Conservation (phyloP, 495 filamentous ascomycete genomes). For the Rostrohypoxylon terebratum region DNA sequence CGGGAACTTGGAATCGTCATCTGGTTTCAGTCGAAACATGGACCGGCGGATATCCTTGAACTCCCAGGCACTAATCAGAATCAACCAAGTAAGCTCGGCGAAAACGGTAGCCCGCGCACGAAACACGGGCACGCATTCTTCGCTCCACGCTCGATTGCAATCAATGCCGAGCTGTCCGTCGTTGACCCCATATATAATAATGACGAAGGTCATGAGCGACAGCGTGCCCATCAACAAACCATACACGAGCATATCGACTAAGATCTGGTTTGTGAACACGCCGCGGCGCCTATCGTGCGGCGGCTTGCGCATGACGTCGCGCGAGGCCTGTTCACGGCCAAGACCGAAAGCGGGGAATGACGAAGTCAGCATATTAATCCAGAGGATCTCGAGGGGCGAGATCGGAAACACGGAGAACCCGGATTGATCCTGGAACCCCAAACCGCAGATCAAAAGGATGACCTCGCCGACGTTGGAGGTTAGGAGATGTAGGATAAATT, state of each 20-base stretch:
- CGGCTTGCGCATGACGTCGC: conserved; percentile 76
- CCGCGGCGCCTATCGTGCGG: conserved; percentile 74
- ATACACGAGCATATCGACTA: conserved; percentile 80
- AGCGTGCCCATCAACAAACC: conserved; percentile 75
- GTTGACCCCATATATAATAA: conserved; percentile 74
- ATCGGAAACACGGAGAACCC: conserved; percentile 79
- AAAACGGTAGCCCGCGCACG: conserved; percentile 82
- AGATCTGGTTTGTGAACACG: conserved; percentile 76
- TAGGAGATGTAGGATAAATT: conserved; percentile 81
- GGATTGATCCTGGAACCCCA: conserved; percentile 74
- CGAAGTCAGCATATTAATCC: conserved; percentile 83
- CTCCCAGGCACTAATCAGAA: conserved; percentile 80
- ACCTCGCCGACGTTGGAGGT: conserved; percentile 81
- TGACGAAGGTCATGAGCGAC: conserved; percentile 74
- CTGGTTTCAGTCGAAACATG: conserved; percentile 75
- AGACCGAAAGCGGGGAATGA: conserved; percentile 81
- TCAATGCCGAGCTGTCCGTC: conserved; percentile 67
- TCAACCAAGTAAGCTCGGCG: conserved; percentile 78
- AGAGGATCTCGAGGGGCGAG: conserved; percentile 78
- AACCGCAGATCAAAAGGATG: conserved; percentile 74
- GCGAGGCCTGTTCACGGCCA: conserved; percentile 74
- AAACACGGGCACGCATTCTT: conserved; percentile 72
- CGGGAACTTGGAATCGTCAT: conserved; percentile 60
- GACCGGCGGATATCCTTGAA: conserved; percentile 77
- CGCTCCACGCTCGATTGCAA: conserved; percentile 71